Base-by-base conservation (phyloP, 805 yeast genomes). In the Yamadazyma sp. region DNA sequence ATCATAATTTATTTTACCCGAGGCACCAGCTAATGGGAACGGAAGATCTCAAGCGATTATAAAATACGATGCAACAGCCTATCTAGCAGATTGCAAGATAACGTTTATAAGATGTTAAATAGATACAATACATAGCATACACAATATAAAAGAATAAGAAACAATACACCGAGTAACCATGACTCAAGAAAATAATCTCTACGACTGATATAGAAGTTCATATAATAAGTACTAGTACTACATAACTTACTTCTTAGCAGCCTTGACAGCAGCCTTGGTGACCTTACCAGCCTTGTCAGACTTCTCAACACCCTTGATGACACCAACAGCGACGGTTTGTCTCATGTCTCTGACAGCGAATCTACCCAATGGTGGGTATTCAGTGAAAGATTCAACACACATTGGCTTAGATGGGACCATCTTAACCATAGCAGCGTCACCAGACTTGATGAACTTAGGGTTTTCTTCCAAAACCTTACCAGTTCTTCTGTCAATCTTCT, bases 321-420 rank as follows among this genome's bases (percentile, higher is more conserved):
- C 96, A 86, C 97, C 97, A 70, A 90, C 97, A 70, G 97, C 97
- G 64, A 90, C 97, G 62, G 97, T 90, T 78, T 89, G 96, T 85
- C 97, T 86, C 97, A 89, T 89, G 78, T 89, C 97, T 85, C 97
- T 90, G 81, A 89, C 96, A 70, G 71, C 71, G 61, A 64, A 64
- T 60, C 70, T 60, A 57, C 69, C 70, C 54, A 62, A 64, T 53
- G 70, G 70, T 57, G 70, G 70, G 67, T 59, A 64, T 54, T 63
- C 70, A 46, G 66, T 59, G 66, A 62, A 63, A 42, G 69, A 60
- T 59, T 63, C 69, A 59, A 63, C 69, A 60, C 62, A 62, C 69
- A 63, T 61, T 54, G 69, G 69, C 60, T 62, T 62, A 54, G 68
- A 51, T 57, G 68, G 68, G 40, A 62, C 60, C 68, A 62, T 62